Evolutionary conservation across 2,329 filamentous ascomycete genomes (phyloP).

Genomic region (Ophiostoma sp.): DNA sequence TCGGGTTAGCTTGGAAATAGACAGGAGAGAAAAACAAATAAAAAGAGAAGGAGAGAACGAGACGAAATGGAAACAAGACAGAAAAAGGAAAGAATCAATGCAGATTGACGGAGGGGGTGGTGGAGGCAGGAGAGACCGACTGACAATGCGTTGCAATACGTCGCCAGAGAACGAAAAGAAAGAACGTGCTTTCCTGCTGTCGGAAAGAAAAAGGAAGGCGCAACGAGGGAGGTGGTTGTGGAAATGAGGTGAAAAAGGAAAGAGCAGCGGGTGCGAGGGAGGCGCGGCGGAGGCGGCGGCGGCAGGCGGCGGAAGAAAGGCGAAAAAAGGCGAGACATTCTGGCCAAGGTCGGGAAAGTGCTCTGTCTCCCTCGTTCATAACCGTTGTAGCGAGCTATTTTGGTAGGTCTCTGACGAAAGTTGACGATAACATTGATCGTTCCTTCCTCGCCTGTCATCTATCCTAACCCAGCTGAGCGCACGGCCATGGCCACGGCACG

Average conservation of each 20-base stretch:
- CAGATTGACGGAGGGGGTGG: conserved; percentile 4
- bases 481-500: neutral
- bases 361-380: neutral
- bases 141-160: neutral
- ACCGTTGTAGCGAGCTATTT: neutral
- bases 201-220: neutral
- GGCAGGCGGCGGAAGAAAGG: neutral
- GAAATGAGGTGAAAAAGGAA: neutral
- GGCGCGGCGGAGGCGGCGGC: neutral
- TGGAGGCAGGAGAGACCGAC: neutral
- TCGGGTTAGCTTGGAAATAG: conserved; percentile 23
- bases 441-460: neutral
- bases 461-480: conserved; percentile 4
- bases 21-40: neutral
- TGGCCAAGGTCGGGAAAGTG: neutral
- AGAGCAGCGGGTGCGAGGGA: neutral
- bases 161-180: neutral
- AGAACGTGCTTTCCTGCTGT: neutral
- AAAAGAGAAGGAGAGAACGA: conserved; percentile 8
- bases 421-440: neutral
- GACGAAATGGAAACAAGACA: neutral
- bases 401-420: neutral
- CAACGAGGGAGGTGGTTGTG: neutral
- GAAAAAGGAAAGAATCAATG: conserved; percentile 14
- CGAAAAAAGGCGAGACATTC: conserved; percentile 2